Percentiles rank a stretch among this genome's conserved stretches.
Conservation (phyloP, 768 basidiomycete species). For the Clathrus columnatus region DNA sequence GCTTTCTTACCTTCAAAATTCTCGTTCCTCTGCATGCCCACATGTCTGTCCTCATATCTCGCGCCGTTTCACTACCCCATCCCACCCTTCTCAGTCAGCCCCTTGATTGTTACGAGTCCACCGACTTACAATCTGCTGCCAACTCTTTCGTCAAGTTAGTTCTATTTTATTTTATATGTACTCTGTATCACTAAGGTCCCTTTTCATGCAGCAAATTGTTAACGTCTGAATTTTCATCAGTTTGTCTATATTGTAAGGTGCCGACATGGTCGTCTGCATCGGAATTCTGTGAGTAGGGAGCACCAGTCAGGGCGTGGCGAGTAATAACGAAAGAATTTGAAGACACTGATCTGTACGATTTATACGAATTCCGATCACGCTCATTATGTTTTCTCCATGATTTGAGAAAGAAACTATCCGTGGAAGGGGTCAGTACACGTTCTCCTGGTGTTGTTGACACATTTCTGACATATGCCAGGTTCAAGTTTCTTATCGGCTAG, state of each 20-base stretch:
- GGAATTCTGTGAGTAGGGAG: conserved; percentile 41
- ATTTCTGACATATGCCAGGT: conserved; percentile 31
- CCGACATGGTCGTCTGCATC: conserved; percentile 57
- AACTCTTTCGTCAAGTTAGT: conserved; percentile 54
- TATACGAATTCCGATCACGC: conserved; percentile 54
- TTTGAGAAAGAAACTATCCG: conserved; percentile 48
- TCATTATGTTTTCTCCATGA: conserved; percentile 58
- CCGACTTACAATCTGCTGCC: conserved; percentile 47
- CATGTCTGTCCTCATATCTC: conserved; percentile 9
- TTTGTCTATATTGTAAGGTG: conserved; percentile 56
- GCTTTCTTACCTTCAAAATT: background rate
- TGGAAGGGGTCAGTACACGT: conserved; percentile 44
- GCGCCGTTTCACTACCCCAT: conserved; percentile 8
- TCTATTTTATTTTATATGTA: background rate
- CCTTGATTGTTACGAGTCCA: conserved; percentile 31
- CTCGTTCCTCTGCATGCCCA: background rate
- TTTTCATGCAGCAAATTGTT: conserved; percentile 33
- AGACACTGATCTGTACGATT: conserved; percentile 63
- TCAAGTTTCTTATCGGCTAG: conserved; percentile 51
- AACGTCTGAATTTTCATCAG: conserved; percentile 30
- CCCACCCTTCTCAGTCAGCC: conserved; percentile 3
- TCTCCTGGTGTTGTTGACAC: background rate
- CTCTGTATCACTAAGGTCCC: background rate
- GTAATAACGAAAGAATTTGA: background rate
- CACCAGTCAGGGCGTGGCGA: background rate